Percentiles rank a stretch among this genome's conserved stretches.
Conservation (phyloP, 345 rosid genomes). For the Excoecaria agallocha region DNA sequence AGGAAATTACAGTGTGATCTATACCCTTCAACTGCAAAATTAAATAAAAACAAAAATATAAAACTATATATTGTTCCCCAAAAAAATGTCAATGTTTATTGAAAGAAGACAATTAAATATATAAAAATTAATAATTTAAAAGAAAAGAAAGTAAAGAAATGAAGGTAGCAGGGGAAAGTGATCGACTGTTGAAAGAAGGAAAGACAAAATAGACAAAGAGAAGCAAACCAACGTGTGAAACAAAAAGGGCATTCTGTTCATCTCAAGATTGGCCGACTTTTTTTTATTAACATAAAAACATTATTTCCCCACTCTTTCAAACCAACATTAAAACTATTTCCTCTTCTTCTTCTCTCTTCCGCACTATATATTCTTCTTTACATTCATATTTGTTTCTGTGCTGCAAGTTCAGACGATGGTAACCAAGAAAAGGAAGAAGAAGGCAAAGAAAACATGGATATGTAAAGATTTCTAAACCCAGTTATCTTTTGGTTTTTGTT, state of each 20-base stretch:
- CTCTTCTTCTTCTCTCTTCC: constrained; percentile 15
- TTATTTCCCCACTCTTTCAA: constrained; percentile 19
- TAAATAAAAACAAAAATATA: no score
- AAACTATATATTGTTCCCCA: no score
- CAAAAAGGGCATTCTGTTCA: constrained; percentile 23
- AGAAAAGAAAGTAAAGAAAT: no score
- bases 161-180: no score
- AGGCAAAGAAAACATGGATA: no score
- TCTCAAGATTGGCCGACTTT: constrained; percentile 14
- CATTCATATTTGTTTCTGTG: no score
- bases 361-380: no score
- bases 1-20: no score
- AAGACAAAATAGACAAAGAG: constrained; percentile 20
- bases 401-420: neutral
- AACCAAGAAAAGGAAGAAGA: constrained; percentile 10
- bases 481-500: neutral
- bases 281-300: neutral
- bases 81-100: neutral
- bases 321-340: constrained; percentile 34
- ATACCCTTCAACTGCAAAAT: no score
- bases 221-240: constrained; percentile 35
- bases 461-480: neutral
- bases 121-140: no score
- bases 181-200: constrained; percentile 11
- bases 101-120: neutral